Base-by-base conservation (phyloP, 768 basidiomycete genomes). In the Chalciporus piperatus region DNA sequence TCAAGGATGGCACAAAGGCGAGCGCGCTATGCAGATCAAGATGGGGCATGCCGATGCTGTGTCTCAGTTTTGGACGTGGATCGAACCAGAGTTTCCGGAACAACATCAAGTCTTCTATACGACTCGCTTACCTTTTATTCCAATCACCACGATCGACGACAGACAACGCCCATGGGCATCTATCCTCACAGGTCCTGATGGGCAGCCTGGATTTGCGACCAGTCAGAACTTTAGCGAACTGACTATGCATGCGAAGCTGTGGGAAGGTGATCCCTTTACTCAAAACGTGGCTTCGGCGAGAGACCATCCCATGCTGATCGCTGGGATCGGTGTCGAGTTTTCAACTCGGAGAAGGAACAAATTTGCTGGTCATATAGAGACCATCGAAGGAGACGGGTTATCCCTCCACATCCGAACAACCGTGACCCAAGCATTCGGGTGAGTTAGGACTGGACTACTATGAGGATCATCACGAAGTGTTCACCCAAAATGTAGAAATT, bases 391-490 rank as follows among this genome's bases (percentile, higher is more conserved):
- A 27, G 63, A 67, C 25, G 55, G 61, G 1, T 48, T 70, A 13
- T 20, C 66, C 3, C 50, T 84, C 6, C 71, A 73, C 32, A 42
- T 82, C 14, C 54, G 16, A 44, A 47, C 55, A 2, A 42, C 59
- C 9, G 80, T 85, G 16, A 76, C 83, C 56, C 70, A 85, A 54
- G 77, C 84, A 6, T 67, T 85, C 19, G 83, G 83, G 84, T 83
- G 57, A 27, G 77, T 72, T 3, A 22, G 22, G 22, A 22, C 16
- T 6, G 4, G 8, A 23, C 10, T 10, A 28, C 27, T n/a, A n/a
- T n/a, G 25, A 35, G 49, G 7, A 30, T 27, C n/a, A 27, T 27
- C 19, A 27, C 41, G 23, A 27, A 23, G 27, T 7, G 13, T 39
- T 23, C 8, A 45, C 39, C 2, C 20, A 14, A 17, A 8, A 8